phyloP scores from a whole-genome alignment of 176 grass and related monocot species.

The Cenchrus americanus region DNA sequence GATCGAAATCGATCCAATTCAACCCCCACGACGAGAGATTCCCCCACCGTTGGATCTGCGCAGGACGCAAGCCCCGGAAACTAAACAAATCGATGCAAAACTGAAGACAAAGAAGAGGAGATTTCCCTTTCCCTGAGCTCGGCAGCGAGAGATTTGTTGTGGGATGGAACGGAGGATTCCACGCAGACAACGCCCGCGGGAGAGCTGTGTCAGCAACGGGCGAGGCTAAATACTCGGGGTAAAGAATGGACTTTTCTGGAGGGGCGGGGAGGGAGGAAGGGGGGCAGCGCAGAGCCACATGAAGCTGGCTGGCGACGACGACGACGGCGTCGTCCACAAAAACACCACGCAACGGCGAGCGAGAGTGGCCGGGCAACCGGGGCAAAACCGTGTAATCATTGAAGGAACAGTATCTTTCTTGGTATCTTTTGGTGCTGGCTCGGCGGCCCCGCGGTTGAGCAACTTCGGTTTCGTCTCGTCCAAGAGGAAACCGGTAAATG shows the following conservation, averaged over 20 bases:
- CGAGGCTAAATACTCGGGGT: conserved; percentile 28
- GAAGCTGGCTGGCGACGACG: conserved; percentile 49
- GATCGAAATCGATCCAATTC: conserved; percentile 48
- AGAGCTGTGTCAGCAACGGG: conserved; percentile 31
- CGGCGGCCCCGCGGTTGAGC: neutral
- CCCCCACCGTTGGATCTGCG: conserved; percentile 24
- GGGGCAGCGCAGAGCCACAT: conserved; percentile 51
- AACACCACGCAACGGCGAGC: conserved; percentile 50
- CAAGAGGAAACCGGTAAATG: conserved; percentile 45
- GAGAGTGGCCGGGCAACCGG: conserved; percentile 3
- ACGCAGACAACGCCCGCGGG: neutral
- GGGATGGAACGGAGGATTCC: conserved; percentile 2
- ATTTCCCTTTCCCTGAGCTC: neutral
- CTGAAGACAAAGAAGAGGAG: neutral
- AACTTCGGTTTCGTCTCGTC: conserved; percentile 31
- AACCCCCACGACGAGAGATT: neutral
- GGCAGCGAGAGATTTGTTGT: neutral
- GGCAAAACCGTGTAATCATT: conserved; percentile 50
- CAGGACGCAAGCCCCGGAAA: neutral
- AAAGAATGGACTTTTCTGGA: conserved; percentile 34
- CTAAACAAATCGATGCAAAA: conserved; percentile 7
- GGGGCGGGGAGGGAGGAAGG: conserved; percentile 17
- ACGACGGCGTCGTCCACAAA: conserved; percentile 51
- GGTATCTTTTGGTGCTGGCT: conserved; percentile 27
- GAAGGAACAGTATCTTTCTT: conserved; percentile 41